phyloP scores from a whole-genome alignment of 2,329 filamentous ascomycete genomes.

The Arthrobotrys iridis region DNA sequence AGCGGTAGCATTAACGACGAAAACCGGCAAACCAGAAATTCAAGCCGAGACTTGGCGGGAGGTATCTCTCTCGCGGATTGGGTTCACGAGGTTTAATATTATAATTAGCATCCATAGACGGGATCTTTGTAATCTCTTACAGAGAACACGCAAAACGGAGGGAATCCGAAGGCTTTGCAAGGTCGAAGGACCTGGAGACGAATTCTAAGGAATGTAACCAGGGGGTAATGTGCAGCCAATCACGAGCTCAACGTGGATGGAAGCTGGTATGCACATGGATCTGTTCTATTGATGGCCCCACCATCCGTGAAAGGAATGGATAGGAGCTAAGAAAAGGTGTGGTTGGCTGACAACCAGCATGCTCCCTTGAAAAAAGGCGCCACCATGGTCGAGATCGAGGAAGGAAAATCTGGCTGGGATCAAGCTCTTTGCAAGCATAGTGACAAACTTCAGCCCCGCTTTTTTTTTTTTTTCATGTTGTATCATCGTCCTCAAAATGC shows the following conservation, averaged over 20 bases:
- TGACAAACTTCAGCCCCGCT: conserved; percentile 51
- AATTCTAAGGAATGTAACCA: conserved; percentile 45
- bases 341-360: conserved; percentile 50
- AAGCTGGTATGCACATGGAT: conserved; percentile 49
- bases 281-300: conserved; percentile 46
- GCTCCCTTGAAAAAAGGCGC: conserved; percentile 43
- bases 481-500: conserved; percentile 36
- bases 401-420: conserved; percentile 44
- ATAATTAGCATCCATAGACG: conserved; percentile 20
- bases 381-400: conserved; percentile 52
- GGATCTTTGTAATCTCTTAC: conserved; percentile 42
- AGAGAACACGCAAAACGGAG: background rate
- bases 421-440: conserved; percentile 16
- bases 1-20: conserved; percentile 13
- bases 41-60: conserved; percentile 36
- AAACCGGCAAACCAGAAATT: conserved; percentile 2
- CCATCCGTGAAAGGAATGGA: conserved; percentile 52
- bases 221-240: conserved; percentile 51
- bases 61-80: conserved; percentile 9
- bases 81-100: conserved; percentile 24
- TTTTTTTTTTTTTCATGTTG: too few relatives aligned
- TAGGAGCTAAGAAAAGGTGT: conserved; percentile 36
- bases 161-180: conserved; percentile 25
- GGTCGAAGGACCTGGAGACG: conserved; percentile 23
- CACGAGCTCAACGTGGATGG: conserved; percentile 53